Percentiles rank a stretch among this genome's conserved stretches.
Evolutionary conservation across 306 rosid species (phyloP).

Genomic region (Cicer bijugum): DNA sequence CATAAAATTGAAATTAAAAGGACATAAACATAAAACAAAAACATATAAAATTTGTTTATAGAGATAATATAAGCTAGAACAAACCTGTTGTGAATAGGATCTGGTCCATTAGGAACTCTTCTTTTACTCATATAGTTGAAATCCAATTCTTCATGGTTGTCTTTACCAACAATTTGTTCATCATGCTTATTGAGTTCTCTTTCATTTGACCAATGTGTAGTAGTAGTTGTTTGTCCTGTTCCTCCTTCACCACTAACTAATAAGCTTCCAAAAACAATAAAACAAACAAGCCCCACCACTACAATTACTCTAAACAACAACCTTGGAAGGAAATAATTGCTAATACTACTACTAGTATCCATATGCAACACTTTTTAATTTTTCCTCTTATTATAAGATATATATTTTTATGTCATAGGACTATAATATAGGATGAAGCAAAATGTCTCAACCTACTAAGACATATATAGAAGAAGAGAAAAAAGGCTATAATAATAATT

Average conservation of each 20-base stretch:
- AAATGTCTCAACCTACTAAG: constrained; percentile 37
- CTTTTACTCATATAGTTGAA: constrained; percentile 80
- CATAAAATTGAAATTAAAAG: constrained; percentile 30
- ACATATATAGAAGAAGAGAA: constrained; percentile 30
- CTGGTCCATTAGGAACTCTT: constrained; percentile 92
- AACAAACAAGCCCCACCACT: constrained; percentile 59
- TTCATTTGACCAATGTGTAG: constrained; percentile 41
- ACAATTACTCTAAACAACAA: constrained; percentile 51
- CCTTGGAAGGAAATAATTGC: constrained; percentile 49
- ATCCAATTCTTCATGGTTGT: constrained; percentile 59
- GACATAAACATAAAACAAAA: neutral
- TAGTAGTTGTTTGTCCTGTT: constrained; percentile 27
- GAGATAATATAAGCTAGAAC: constrained; percentile 18
- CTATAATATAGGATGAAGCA: constrained; percentile 7
- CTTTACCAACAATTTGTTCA: constrained; percentile 44
- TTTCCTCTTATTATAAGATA: neutral
- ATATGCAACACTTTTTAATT: constrained; percentile 44
- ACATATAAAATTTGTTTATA: neutral
- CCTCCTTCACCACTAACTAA: constrained; percentile 44
- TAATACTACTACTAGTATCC: constrained; percentile 42
- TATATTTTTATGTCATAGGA: constrained; percentile 41
- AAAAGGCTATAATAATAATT: constrained; percentile 50
- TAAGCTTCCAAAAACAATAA: constrained; percentile 57
- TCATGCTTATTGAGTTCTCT: constrained; percentile 23
- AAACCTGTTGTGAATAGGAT: constrained; percentile 98